Percentiles rank a stretch among this genome's conserved stretches.
These are phyloP conservation scores for Paxillus ammoniavirescens DNA, from an alignment of 768 basidiomycete genomes.

Conservation along the genomic window DNA sequence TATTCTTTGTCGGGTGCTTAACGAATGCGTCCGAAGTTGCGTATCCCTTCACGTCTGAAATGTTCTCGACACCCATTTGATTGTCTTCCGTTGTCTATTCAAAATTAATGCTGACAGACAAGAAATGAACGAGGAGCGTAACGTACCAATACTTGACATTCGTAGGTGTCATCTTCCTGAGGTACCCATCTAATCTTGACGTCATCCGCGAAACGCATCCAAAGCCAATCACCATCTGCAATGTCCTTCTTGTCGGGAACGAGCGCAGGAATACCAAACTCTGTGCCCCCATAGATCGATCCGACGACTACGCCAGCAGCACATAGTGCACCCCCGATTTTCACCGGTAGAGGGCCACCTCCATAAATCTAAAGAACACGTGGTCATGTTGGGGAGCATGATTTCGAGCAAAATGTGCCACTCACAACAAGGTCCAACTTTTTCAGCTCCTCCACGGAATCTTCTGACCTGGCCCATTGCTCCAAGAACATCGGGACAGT, in stretches of 20 bases:
- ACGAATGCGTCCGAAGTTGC: slow-evolving; percentile 43
- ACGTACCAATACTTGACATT: too few relatives aligned
- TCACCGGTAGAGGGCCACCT: slow-evolving; percentile 13
- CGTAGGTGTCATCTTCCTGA: too few relatives aligned
- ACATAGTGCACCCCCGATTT: too few relatives aligned
- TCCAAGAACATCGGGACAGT: slow-evolving; percentile 21
- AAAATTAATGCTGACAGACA: neutral
- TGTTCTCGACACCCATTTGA: slow-evolving; percentile 8
- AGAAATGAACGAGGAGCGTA: too few relatives aligned
- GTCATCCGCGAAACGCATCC: too few relatives aligned
- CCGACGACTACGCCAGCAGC: too few relatives aligned
- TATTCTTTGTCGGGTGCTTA: slow-evolving; percentile 41
- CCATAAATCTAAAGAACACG: slow-evolving; percentile 5
- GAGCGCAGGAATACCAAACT: slow-evolving; percentile 10
- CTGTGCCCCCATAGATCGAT: neutral
- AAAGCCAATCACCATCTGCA: neutral
- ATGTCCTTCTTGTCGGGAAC: slow-evolving; percentile 11
- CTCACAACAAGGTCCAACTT: slow-evolving; percentile 17
- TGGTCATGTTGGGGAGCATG: neutral
- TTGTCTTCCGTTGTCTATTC: slow-evolving; percentile 2
- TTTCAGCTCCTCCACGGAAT: slow-evolving; percentile 17
- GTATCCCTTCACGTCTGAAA: slow-evolving; percentile 16
- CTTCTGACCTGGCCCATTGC: slow-evolving; percentile 6
- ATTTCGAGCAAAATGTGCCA: neutral
- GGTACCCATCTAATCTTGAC: too few relatives aligned